Evolutionary conservation across 345 rosid genomes (phyloP), one percentile per base, ranked within the genome.

Genomic region (rapeseed (Brassica napus)): DNA sequence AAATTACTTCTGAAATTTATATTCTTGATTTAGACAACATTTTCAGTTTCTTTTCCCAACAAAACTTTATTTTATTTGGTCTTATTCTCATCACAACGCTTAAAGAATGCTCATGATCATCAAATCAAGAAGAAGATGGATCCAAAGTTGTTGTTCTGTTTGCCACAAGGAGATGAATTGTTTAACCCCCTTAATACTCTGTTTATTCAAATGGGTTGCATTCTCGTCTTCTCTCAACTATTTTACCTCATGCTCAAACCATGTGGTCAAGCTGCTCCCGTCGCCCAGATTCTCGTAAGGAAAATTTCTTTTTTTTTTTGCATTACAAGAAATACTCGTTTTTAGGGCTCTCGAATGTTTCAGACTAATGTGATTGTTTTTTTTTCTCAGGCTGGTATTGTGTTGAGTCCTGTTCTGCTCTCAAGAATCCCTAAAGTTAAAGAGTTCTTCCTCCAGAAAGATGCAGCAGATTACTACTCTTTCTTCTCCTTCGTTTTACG

Each of bases 201-300:
- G 65, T 76, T 84, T 55, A 72, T 87, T 39, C 98, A 92, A 85
- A 89, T 88, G 67, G 82, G 92, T 26, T 85, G 89, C 70, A 91
- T 94, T 79, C 97, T 94, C 65, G 97, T 94, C 71, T 78, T 90
- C 79, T 90, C 98, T 47, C 98, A 94, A 3, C 76, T 90, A 80
- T 94, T 94, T 72, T 88, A 92, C 76, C 90, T 91, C 55, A 70
- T 88, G 42, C 82, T 95, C 84, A 93, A 95, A 75, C 88, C 90
- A 4, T 65, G 87, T 18, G 95, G 97, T 9, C 92, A 90, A 77
- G 87, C 97, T 6, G 98, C 95, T 44, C 97, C 98, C 21, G 82
- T 94, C 18, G 93, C 97, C 0, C 97, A 92, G 66, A 86, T 94
- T 54, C 88, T 94, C 65, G 98, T 89, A 82, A 77, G 79, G 7